Base-by-base conservation (phyloP, 2,329 filamentous ascomycete genomes). In the Exophiala alcalophila region DNA sequence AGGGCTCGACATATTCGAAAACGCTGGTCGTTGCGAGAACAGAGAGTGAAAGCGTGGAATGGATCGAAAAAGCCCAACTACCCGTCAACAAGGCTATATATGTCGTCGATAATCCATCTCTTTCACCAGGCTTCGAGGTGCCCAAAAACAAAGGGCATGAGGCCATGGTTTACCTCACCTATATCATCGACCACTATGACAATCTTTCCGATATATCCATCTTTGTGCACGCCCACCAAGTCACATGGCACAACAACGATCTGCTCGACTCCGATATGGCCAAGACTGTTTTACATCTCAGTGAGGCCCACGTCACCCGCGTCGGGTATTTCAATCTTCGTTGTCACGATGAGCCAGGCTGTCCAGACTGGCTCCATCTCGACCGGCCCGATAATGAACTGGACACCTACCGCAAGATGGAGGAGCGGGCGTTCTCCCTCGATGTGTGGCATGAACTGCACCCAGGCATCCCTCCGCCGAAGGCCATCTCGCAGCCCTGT, bases 121-220 rank as follows among this genome's bases (percentile, higher is more conserved):
- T 35, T 4, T 24, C 18, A 4, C 30, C 34, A 2, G 26, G 21
- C 9, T 41, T 32, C 20, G 69, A 59, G 62, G 24, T 56, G 58
- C 71, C 71, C 3, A 61, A 31, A 49, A 80, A 81, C 50, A 79
- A 80, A 57, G 79, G 78, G 30, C 71, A 77, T 54, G 78, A 82
- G 58, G 75, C 76, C 14, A 80, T 81, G 71, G 68, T 71, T 4
- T 82, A 82, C 58, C 66, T 82, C 26, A 75, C 74, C 27, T 81
- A 77, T 59, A 74, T 82, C 47, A 79, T 82, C 58, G 76, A 82
- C 52, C 69, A 80, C 57, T 83, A 82, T 59, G 64, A 78, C 26
- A 59, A 69, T 7, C 68, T 81, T 2, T 70, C 76, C 2, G 77
- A 82, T 53, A 70, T 79, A 11, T 64, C 73, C 25, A 68, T 80